These are phyloP conservation scores for Cenchrus americanus DNA, from an alignment of 176 grass and related monocot species.

Conservation along the genomic window DNA sequence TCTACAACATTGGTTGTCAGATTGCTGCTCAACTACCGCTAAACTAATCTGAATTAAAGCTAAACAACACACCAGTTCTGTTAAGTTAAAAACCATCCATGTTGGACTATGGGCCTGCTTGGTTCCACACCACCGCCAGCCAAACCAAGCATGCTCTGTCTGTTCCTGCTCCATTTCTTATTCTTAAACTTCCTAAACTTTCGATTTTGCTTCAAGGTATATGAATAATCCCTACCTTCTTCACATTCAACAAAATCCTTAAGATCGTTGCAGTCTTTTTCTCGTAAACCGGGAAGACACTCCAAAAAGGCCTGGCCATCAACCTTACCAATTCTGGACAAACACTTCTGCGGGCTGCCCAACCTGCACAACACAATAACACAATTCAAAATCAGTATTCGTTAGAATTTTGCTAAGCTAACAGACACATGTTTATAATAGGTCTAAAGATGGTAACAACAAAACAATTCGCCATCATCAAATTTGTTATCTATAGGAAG, in stretches of 20 bases:
- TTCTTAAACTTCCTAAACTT: slow-evolving; percentile 47
- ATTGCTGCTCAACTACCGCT: background rate
- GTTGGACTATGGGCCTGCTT: no score
- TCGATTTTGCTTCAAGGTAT: background rate
- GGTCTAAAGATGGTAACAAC: background rate
- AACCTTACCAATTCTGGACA: background rate
- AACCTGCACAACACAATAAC: slow-evolving; percentile 31
- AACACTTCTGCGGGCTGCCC: background rate
- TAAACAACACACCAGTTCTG: background rate
- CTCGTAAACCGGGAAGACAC: background rate
- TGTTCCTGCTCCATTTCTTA: slow-evolving; percentile 6
- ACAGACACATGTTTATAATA: slow-evolving; percentile 24
- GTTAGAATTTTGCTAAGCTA: background rate
- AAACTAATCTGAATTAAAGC: background rate
- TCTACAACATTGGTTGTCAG: background rate
- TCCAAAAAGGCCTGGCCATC: slow-evolving; percentile 27
- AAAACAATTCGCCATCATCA: background rate
- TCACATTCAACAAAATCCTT: slow-evolving; percentile 49
- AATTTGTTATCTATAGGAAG: background rate
- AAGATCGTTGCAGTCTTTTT: slow-evolving; percentile 42
- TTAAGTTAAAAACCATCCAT: background rate
- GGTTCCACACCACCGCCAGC: no score
- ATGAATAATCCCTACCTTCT: slow-evolving; percentile 46
- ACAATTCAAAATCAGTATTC: slow-evolving; percentile 29
- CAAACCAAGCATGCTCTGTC: background rate